A percentile compares a stretch with the other conserved stretches of the same genome.
These are phyloP conservation scores for Heliamphora exappendiculata DNA, from an alignment of 148 eudicot genomes.

Conservation along the genomic window DNA sequence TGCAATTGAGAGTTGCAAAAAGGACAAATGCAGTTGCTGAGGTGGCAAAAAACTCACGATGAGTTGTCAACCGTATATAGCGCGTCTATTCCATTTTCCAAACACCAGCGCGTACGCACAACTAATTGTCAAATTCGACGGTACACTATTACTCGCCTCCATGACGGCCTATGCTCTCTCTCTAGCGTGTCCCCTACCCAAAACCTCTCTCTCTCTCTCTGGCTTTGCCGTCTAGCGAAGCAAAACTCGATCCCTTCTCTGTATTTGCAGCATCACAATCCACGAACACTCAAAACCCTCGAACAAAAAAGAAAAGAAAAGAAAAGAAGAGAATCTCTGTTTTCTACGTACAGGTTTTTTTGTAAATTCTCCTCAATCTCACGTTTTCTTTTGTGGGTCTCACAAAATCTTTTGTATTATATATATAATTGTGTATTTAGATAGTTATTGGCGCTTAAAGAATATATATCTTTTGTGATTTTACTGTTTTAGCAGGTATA, in stretches of 20 bases:
- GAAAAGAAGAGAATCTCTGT: background rate
- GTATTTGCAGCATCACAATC: background rate
- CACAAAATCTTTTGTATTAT: background rate
- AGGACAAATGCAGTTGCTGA: background rate
- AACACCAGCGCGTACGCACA: background rate
- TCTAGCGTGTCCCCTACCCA: slow-evolving; percentile 15
- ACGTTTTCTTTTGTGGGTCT: background rate
- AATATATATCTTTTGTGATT: background rate
- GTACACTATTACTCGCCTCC: slow-evolving; percentile 13
- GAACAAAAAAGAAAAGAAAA: too few species aligned
- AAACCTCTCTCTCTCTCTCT: slow-evolving; percentile 4
- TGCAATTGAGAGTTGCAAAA: slow-evolving; percentile 7
- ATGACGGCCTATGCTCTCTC: too few species aligned
- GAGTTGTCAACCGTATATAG: slow-evolving; percentile 5
- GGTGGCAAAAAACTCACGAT: slow-evolving; percentile 2
- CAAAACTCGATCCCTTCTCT: slow-evolving; percentile 16
- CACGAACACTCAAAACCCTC: slow-evolving; percentile 9
- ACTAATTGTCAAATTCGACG: background rate
- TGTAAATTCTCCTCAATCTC: background rate
- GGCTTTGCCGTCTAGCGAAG: slow-evolving; percentile 18
- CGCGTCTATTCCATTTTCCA: background rate
- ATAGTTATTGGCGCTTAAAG: background rate
- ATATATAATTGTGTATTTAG: background rate
- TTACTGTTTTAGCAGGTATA: slow-evolving; percentile 3
- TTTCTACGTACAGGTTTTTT: background rate